phyloP scores from a whole-genome alignment of 1,139 yeast genomes.

The Geotrichum bryndzae region DNA sequence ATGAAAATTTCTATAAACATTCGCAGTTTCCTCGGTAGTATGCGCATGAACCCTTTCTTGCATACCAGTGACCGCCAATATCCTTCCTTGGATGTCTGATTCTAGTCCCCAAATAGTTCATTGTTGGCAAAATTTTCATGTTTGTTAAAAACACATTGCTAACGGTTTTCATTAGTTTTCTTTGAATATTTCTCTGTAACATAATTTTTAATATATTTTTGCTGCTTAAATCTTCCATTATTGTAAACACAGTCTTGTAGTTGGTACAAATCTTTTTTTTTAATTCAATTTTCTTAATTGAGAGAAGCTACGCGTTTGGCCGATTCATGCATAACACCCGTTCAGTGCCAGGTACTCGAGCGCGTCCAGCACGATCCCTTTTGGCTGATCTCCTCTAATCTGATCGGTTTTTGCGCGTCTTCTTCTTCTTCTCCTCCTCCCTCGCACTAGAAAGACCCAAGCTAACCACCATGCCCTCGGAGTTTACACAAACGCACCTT shows the following conservation, averaged over 20 bases:
- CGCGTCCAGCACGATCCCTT: not conserved
- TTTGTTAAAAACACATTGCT: not conserved
- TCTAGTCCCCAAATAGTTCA: conserved; percentile 2
- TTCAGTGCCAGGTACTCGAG: not conserved
- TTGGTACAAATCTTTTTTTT: not conserved
- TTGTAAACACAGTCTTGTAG: too few relatives aligned
- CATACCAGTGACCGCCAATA: conserved; percentile 72
- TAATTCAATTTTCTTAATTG: not conserved
- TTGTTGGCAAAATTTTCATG: not conserved
- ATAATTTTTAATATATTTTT: not conserved
- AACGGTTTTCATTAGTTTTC: not conserved
- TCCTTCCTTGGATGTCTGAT: conserved; percentile 73
- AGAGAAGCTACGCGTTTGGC: not conserved
- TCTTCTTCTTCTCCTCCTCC: not conserved
- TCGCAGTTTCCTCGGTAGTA: conserved; percentile 94
- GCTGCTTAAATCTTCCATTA: not conserved
- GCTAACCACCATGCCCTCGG: not conserved
- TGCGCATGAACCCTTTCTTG: conserved; percentile 67
- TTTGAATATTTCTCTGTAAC: not conserved
- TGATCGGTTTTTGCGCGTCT: not conserved
- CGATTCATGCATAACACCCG: not conserved
- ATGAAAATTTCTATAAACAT: conserved; percentile 73
- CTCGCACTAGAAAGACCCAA: not conserved
- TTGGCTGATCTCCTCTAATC: not conserved
- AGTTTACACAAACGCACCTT: conserved; percentile 24